Evolutionary conservation across 1,284 basidiomycete genomes (phyloP).

Genomic region (Moesziomyces globuligerus): DNA sequence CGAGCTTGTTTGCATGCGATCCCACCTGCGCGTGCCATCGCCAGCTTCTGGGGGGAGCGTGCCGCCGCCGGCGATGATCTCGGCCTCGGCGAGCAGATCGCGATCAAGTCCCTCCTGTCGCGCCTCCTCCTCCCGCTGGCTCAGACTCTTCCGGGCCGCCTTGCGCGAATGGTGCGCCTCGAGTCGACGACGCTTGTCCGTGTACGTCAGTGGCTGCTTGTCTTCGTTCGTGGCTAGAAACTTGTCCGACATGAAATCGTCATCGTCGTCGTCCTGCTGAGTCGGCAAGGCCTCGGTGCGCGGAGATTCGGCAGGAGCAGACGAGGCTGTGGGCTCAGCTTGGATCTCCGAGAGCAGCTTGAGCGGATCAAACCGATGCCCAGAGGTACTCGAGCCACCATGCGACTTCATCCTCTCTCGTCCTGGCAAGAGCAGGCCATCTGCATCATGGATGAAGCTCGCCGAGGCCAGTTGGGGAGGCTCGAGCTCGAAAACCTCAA

Average conservation of each 20-base stretch:
- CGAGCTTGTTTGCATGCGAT: slow-evolving; percentile 6
- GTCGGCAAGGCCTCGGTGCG: neutral
- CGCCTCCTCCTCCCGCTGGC: slow-evolving; percentile 29
- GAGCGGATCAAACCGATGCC: slow-evolving; percentile 10
- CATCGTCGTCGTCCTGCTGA: slow-evolving; percentile 22
- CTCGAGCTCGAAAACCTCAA: neutral
- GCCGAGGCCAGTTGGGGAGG: neutral
- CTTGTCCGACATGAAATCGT: slow-evolving; percentile 49
- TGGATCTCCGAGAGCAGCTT: slow-evolving; percentile 30
- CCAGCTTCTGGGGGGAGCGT: slow-evolving; percentile 20
- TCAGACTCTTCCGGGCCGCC: slow-evolving; percentile 6
- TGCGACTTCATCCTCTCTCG: neutral
- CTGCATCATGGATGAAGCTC: neutral
- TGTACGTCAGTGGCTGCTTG: slow-evolving; percentile 31
- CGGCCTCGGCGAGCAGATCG: slow-evolving; percentile 43
- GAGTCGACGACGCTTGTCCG: slow-evolving; percentile 21
- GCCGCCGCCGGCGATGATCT: slow-evolving; percentile 45
- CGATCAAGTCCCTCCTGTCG: slow-evolving; percentile 34
- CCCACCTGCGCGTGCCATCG: slow-evolving; percentile 24
- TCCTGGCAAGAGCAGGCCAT: neutral
- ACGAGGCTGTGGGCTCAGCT: neutral
- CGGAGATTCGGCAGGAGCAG: neutral
- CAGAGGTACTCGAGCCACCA: neutral
- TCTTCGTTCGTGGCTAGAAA: slow-evolving; percentile 14
- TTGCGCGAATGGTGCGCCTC: slow-evolving; percentile 18